Evolutionary conservation across 352 stramenopile genomes (phyloP).

Genomic region (Phytopythium boreale): DNA sequence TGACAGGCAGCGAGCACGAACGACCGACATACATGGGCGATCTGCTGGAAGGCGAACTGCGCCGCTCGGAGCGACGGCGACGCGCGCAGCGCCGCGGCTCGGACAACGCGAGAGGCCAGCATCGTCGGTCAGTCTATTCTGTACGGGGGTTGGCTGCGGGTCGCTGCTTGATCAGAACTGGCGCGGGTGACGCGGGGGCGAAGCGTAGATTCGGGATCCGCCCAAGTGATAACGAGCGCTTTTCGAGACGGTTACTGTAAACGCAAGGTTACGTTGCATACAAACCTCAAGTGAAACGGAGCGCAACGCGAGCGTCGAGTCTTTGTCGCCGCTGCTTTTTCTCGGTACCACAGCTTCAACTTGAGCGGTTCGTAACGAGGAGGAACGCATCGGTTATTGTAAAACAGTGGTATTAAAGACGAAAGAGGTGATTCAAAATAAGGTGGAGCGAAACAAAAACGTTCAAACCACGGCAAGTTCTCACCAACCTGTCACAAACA

Average conservation of each 20-base stretch:
- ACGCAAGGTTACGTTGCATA: not conserved
- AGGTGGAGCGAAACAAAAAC: too few relatives aligned
- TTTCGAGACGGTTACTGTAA: not conserved
- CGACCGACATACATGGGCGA: not conserved
- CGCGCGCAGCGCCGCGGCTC: not conserved
- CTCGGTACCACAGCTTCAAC: too few relatives aligned
- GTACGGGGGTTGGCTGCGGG: not conserved
- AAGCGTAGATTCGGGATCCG: not conserved
- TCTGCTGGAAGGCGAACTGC: slow-evolving; percentile 2
- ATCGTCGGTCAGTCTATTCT: not conserved
- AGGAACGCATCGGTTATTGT: too few relatives aligned
- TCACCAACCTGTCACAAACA: too few relatives aligned
- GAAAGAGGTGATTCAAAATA: too few relatives aligned
- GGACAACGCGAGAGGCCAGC: not conserved
- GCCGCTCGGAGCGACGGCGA: not conserved
- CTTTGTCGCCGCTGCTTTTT: not conserved
- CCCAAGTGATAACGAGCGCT: not conserved
- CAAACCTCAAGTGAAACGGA: not conserved
- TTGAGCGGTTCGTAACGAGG: too few relatives aligned
- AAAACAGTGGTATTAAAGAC: too few relatives aligned
- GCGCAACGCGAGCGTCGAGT: not conserved
- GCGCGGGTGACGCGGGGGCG: too few relatives aligned
- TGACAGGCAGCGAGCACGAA: too few relatives aligned
- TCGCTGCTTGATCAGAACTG: too few relatives aligned
- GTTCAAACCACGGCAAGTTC: too few relatives aligned